Base-by-base conservation (phyloP, 1,284 basidiomycete species). In the Austroboletus olivaceoglutinosus region DNA sequence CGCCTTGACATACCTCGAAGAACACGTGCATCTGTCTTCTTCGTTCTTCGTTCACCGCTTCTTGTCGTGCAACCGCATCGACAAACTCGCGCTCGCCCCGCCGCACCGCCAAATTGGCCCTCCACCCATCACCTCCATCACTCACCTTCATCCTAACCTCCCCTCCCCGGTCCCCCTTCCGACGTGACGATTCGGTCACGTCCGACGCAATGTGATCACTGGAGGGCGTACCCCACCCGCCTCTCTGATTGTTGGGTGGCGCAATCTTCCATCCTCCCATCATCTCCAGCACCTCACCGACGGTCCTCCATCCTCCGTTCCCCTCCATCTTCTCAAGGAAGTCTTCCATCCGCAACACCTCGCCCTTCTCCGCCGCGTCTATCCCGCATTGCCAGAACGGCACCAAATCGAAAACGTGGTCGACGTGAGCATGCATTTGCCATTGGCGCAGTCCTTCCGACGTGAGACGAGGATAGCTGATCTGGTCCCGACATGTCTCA, bases 301-400 rank as follows among this genome's bases (percentile, higher is more conserved):
- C 46, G 31, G 58, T 61, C 43, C 51, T 55, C 62, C 58, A 67
- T n/a, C 57, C 62, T 2, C 71, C 69, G 47, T 56, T 55, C 1
- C 55, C 63, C 43, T 71, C 66, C 58, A 71, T 58, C 54, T 65
- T 58, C 56, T 78, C 73, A 38, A 83, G 59, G 60, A 82, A 84
- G 1, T 74, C 71, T 52, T 80, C 77, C 64, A 81, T 57, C 23
- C 70, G 70, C 43, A 77, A 58, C 36, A 73, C 72, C 50, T 77
- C 69, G 1, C 76, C 80, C 25, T 71, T 68, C 60, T 76, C 73
- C 10, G 78, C 81, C 2, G 80, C 80, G 38, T 75, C 70, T 4
- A 84, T 67, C 4, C 76, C 77, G 18, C 71, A 64, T 27, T 73
- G 70, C 82, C 83, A 85, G 60, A 81, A 83, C 1, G 73, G 72